Percentiles rank a stretch among this genome's conserved stretches.
Conservation (phyloP, 495 filamentous ascomycete genomes). For the Xylaria nigripes region DNA sequence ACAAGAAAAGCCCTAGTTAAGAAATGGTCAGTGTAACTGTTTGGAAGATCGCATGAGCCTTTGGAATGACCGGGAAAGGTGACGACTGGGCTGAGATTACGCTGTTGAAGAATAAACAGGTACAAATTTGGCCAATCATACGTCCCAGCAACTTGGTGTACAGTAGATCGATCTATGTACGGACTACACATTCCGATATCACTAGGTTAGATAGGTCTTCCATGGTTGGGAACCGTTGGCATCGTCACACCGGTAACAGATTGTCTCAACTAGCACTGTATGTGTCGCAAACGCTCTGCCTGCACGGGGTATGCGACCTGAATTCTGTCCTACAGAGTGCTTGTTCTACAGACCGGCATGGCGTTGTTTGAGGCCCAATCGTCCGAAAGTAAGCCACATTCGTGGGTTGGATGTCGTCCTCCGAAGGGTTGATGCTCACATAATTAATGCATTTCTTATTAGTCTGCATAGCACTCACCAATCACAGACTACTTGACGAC, state of each 20-base stretch:
- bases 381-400: slow-evolving; percentile 15
- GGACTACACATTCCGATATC: background rate
- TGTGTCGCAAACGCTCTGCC: slow-evolving; percentile 7
- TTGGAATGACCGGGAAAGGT: background rate
- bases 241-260: background rate
- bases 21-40: background rate
- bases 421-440: background rate
- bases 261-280: slow-evolving; percentile 2
- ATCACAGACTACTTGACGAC: background rate
- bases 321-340: slow-evolving; percentile 23
- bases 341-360: slow-evolving; percentile 13
- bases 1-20: background rate
- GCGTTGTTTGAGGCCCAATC: slow-evolving; percentile 24
- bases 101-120: background rate
- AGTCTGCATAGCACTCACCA: background rate
- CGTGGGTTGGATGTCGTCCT: background rate
- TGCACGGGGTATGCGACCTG: slow-evolving; percentile 19
- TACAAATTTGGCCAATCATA: slow-evolving; percentile 18
- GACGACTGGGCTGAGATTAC: background rate
- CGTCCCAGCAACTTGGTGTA: slow-evolving; percentile 5
- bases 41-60: background rate
- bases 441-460: background rate
- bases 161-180: slow-evolving; percentile 1
- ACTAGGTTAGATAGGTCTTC: background rate
- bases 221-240: background rate